These are phyloP conservation scores for Drosera spatulata DNA, from an alignment of 179 eudicot species.

Conservation along the genomic window DNA sequence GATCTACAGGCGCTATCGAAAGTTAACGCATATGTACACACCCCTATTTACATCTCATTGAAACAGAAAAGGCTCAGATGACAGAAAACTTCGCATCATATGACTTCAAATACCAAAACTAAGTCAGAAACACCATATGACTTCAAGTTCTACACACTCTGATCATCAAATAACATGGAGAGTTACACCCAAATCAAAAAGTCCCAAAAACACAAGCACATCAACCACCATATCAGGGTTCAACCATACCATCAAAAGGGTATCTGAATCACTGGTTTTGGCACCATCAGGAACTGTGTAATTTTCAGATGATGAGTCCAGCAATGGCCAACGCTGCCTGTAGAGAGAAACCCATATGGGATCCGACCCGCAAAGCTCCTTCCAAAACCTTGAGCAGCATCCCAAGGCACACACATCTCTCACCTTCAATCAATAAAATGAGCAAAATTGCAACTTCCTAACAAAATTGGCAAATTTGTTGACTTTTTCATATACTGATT, in stretches of 20 bases:
- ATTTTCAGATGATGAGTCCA: conserved; percentile 9
- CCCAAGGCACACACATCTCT: conserved; percentile 69
- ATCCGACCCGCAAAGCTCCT: conserved; percentile 60
- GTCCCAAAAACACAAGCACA: too few relatives aligned
- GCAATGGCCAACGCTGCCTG: conserved; percentile 54
- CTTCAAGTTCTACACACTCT: too few relatives aligned
- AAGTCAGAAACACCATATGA: background rate
- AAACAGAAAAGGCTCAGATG: too few relatives aligned
- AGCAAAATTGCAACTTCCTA: too few relatives aligned
- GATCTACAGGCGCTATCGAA: too few relatives aligned
- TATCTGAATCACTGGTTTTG: conserved; percentile 10
- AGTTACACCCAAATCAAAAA: background rate
- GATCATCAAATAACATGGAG: too few relatives aligned
- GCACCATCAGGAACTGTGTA: conserved; percentile 13
- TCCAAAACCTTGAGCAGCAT: conserved; percentile 67
- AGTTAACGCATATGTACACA: too few relatives aligned
- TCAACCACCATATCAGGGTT: too few relatives aligned
- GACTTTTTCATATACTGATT: too few relatives aligned
- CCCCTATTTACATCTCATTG: too few relatives aligned
- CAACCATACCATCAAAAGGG: background rate
- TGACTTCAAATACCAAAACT: background rate
- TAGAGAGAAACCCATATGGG: conserved; percentile 52
- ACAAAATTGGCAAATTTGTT: too few relatives aligned
- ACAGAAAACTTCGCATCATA: background rate
- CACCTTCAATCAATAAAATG: conserved; percentile 24